Percentiles rank a stretch among this genome's conserved stretches.
Conservation (phyloP, 1,284 basidiomycete genomes). For the Trametes sp. region DNA sequence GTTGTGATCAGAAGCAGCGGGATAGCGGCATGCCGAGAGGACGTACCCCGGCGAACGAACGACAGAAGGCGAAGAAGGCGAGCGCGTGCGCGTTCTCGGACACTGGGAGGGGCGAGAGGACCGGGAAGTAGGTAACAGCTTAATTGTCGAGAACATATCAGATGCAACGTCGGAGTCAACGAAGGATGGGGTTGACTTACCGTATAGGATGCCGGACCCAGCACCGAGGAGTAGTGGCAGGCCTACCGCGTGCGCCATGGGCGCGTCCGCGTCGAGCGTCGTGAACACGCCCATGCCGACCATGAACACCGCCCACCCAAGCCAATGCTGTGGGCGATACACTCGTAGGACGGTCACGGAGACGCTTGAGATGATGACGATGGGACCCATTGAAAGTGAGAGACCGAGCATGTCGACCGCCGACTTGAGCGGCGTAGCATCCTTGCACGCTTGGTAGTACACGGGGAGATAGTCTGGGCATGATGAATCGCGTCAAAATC, state of each 20-base stretch:
- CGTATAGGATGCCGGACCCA: not conserved
- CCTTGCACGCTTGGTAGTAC: slow-evolving; percentile 57
- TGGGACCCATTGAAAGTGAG: not conserved
- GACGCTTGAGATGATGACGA: not conserved
- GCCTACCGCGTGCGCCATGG: not conserved
- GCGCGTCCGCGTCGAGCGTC: not conserved
- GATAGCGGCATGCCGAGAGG: slow-evolving; percentile 30
- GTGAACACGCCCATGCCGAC: not conserved
- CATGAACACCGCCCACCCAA: not conserved
- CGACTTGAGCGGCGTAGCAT: slow-evolving; percentile 42
- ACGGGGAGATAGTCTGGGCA: slow-evolving; percentile 37
- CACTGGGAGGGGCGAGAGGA: slow-evolving; percentile 24
- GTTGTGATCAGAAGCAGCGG: slow-evolving; percentile 29
- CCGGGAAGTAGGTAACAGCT: slow-evolving; percentile 17
- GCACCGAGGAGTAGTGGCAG: not conserved
- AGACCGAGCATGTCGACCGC: not conserved
- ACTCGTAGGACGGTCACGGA: not conserved
- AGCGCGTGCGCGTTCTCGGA: slow-evolving; percentile 20
- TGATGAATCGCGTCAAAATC: not conserved
- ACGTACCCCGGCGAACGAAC: slow-evolving; percentile 23
- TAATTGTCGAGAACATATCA: not conserved
- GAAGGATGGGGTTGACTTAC: not conserved
- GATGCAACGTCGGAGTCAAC: not conserved
- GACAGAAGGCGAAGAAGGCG: slow-evolving; percentile 22
- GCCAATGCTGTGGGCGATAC: not conserved